Evolutionary conservation across 352 stramenopile genomes (phyloP), one percentile per base, ranked within the genome.

Genomic region (Phytopythium helicoides): DNA sequence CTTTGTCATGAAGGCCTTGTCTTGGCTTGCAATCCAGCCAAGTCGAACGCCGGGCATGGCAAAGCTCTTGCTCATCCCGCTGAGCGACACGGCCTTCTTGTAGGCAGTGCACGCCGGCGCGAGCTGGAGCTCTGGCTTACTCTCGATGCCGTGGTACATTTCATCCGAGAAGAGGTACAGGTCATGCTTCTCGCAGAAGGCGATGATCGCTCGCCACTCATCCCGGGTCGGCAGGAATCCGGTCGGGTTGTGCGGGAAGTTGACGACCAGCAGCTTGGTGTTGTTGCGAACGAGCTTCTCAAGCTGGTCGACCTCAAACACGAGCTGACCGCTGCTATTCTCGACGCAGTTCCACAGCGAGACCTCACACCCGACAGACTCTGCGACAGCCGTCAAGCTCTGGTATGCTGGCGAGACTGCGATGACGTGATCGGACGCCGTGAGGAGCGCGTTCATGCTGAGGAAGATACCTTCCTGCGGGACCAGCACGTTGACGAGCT

Each of bases 191-290:
- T 64, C 22, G 35, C 64, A 77, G 22, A 86, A 61, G 16, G 52
- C 57, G 14, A 90, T 33, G 26, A 91, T 70, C 3, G 39, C 45
- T 7, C 53, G 38, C 50, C 58, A 77, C 35, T 92, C 76, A 25
- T 47, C 54, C 33, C 57, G 55, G 2, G 59, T 60, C 0, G 71
- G 67, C 22, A 83, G 46, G 37, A 69, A 68, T 0, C 80, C 80
- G 2, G 80, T 91, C 15, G 80, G 80, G 42, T 91, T 91, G 62
- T 91, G 80, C 7, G 80, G 80, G 42, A 92, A 92, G 66, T 91
- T 90, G 41, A 90, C 56, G 2, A 88, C 57, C 6, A 91, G 47
- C 21, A 89, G 48, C 61, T 89, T 92, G 3, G 73, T 83, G 44
- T 70, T 72, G 16, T 52, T 49, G 10, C 50, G 54, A 15, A 89